Evolutionary conservation across 768 basidiomycete species (phyloP).

Genomic region (Tulasnella calospora): DNA sequence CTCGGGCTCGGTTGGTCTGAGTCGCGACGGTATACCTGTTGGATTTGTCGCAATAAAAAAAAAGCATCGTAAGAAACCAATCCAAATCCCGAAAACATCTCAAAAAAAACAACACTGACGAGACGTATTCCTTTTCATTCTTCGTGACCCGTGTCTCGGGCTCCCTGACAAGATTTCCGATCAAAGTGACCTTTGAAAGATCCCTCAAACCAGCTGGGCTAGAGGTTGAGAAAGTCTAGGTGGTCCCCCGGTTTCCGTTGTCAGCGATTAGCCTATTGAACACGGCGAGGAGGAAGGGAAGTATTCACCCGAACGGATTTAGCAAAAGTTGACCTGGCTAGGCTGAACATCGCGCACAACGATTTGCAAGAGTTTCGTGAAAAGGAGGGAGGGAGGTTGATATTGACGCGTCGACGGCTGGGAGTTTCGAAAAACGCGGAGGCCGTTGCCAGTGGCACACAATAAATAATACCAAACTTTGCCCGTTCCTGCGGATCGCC

Average conservation of each 20-base stretch:
- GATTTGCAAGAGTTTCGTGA: not conserved
- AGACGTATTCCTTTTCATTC: slow-evolving; percentile 70
- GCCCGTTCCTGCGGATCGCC: not conserved
- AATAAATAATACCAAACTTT: not conserved
- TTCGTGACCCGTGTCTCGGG: slow-evolving; percentile 66
- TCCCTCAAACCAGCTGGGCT: not conserved
- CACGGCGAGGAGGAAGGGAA: not conserved
- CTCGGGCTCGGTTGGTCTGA: slow-evolving; percentile 51
- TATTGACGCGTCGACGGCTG: not conserved
- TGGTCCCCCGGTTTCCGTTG: not conserved
- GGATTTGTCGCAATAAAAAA: not conserved
- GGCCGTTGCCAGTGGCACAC: not conserved
- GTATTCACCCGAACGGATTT: not conserved
- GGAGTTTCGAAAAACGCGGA: not conserved
- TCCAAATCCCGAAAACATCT: too few relatives aligned
- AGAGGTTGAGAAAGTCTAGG: slow-evolving; percentile 20
- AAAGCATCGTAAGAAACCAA: too few relatives aligned
- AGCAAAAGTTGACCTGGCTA: not conserved
- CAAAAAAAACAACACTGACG: slow-evolving; percentile 45
- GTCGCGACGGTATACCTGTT: slow-evolving; percentile 75
- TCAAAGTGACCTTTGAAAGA: slow-evolving; percentile 67
- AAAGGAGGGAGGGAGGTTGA: not conserved
- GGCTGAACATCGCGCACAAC: not conserved
- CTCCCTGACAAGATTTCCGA: slow-evolving; percentile 67
- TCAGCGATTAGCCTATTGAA: not conserved